Evolutionary conservation across 164 flowering plant genomes (phyloP).

Genomic region (Magnolia officinalis): DNA sequence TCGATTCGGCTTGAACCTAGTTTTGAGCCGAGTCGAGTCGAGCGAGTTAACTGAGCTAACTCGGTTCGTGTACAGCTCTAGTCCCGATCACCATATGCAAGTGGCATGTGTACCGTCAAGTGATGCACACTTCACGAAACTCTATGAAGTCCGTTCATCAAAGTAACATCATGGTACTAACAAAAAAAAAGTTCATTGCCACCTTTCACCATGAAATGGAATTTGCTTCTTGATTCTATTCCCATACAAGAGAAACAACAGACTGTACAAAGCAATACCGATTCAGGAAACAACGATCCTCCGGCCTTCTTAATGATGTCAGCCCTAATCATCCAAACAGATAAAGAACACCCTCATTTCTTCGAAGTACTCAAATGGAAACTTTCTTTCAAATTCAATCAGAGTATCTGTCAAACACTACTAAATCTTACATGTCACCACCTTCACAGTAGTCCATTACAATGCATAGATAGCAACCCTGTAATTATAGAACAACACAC

Average conservation of each 20-base stretch:
- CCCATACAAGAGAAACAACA: background rate
- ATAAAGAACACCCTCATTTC: background rate
- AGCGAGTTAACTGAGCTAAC: no score
- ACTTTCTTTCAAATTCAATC: background rate
- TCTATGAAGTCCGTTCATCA: no score
- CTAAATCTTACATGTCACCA: slow-evolving; percentile 35
- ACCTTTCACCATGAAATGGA: no score
- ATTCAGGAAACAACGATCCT: slow-evolving; percentile 34
- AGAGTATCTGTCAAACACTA: background rate
- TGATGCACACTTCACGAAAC: no score
- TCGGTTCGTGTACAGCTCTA: no score
- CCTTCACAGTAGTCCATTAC: slow-evolving; percentile 43
- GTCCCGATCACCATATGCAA: no score
- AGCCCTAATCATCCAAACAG: slow-evolving; percentile 21
- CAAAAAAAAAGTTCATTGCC: no score
- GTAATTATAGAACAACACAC: slow-evolving; percentile 2
- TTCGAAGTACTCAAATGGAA: background rate
- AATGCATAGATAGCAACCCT: slow-evolving; percentile 33
- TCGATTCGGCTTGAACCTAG: no score
- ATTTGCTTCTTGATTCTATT: no score
- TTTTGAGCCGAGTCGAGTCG: no score
- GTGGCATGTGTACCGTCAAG: no score
- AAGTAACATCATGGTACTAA: no score
- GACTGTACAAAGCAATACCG: slow-evolving; percentile 18
- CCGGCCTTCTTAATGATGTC: slow-evolving; percentile 29